Conservation (phyloP, 129 eudicot species). For the Kitagawia praeruptora region DNA sequence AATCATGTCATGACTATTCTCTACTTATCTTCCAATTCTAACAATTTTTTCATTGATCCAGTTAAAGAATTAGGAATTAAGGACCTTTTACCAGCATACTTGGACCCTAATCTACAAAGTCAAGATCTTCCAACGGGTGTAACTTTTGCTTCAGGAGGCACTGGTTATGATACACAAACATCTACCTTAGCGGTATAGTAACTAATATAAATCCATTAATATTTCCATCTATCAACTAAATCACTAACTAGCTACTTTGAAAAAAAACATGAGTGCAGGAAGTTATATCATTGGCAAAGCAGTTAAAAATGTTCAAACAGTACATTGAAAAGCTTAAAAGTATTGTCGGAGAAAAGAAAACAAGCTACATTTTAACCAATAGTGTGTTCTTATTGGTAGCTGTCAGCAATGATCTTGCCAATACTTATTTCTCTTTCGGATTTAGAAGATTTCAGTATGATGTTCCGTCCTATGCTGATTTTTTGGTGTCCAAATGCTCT, state of each 20-base stretch:
- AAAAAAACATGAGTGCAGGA: constrained; percentile 8
- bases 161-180: constrained; percentile 51
- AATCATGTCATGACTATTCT: neutral
- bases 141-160: constrained; percentile 63
- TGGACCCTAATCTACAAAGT: constrained; percentile 23
- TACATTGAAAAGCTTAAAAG: neutral
- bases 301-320: neutral
- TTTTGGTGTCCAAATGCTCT: constrained; percentile 1
- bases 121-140: constrained; percentile 39
- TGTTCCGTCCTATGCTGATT: neutral
- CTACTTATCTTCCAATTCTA: neutral
- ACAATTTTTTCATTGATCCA: neutral
- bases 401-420: constrained; percentile 1
- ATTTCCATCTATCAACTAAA: constrained; percentile 3
- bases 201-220: neutral
- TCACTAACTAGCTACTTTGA: constrained; percentile 22
- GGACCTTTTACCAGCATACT: constrained; percentile 41
- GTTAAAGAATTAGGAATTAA: constrained; percentile 37
- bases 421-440: neutral
- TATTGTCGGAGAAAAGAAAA: neutral
- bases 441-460: constrained; percentile 1
- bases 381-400: constrained; percentile 3
- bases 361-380: neutral
- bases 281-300: neutral
- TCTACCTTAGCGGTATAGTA: constrained; percentile 24